phyloP scores from a whole-genome alignment of 441 rosid genomes.

The Corymbia calophylla region DNA sequence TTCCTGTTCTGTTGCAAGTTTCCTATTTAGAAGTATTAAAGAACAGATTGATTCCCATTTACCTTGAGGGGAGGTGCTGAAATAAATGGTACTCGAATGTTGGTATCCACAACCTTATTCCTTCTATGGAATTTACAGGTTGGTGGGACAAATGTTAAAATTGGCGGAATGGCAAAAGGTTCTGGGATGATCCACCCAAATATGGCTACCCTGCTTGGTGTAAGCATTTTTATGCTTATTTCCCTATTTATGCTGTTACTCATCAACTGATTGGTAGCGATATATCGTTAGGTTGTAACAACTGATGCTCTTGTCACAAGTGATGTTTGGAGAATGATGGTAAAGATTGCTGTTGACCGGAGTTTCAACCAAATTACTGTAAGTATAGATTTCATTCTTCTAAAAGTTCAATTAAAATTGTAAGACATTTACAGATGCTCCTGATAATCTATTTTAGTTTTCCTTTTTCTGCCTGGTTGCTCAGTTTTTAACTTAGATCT shows the following conservation, averaged over 20 bases:
- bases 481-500: neutral
- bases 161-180: conserved; percentile 99
- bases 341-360: conserved; percentile 69
- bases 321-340: conserved; percentile 96
- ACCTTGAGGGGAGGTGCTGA: neutral
- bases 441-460: neutral
- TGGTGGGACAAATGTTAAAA: conserved; percentile 50
- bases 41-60: neutral
- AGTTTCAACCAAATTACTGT: conserved; percentile 99
- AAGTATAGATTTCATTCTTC: conserved; percentile 15
- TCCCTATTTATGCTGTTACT: neutral
- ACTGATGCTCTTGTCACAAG: conserved; percentile 76
- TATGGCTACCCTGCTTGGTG: conserved; percentile 98
- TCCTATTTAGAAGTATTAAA: neutral
- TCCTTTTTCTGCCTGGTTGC: neutral
- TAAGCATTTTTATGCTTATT: conserved; percentile 29
- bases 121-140: conserved; percentile 36
- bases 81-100: neutral
- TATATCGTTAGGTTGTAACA: conserved; percentile 68
- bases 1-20: neutral
- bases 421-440: neutral
- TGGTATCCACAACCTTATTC: neutral
- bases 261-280: neutral
- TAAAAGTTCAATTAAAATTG: neutral
- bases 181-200: conserved; percentile 99